A percentile compares a stretch with the other conserved stretches of the same genome.
These are phyloP conservation scores for Cicer bijugum DNA, from an alignment of 306 rosid species.

Conservation along the genomic window DNA sequence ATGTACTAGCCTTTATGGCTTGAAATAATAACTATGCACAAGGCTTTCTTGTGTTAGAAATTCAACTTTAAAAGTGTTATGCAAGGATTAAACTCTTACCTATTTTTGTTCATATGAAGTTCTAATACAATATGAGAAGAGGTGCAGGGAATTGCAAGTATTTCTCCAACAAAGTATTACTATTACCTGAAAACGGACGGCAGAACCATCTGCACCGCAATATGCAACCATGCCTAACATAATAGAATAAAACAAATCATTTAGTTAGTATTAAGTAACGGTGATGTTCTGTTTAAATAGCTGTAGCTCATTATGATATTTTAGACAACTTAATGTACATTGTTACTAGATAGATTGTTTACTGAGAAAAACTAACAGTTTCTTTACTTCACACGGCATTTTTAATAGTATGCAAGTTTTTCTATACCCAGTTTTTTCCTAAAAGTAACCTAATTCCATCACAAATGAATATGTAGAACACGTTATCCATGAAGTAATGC, in stretches of 20 bases:
- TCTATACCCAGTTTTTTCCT: constrained; percentile 14
- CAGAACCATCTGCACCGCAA: constrained; percentile 82
- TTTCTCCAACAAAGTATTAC: constrained; percentile 33
- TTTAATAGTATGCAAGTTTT: background rate
- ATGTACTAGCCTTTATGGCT: too few relatives aligned
- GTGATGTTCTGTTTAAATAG: background rate
- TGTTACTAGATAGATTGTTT: constrained; percentile 11
- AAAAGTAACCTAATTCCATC: background rate
- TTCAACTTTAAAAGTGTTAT: constrained; percentile 6
- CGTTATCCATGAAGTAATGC: constrained; percentile 4
- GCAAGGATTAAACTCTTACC: constrained; percentile 13
- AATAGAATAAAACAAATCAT: constrained; percentile 8
- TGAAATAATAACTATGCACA: too few relatives aligned
- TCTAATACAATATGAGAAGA: background rate
- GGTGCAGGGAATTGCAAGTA: constrained; percentile 27
- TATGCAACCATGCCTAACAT: constrained; percentile 89
- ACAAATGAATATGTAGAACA: background rate
- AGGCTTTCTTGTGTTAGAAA: too few relatives aligned
- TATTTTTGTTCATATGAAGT: constrained; percentile 3
- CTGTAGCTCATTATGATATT: constrained; percentile 22
- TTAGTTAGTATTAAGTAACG: background rate
- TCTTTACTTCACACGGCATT: constrained; percentile 16
- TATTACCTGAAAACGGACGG: constrained; percentile 76
- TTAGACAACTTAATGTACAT: constrained; percentile 11
- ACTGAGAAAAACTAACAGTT: background rate